Conservation (phyloP, 768 basidiomycete species). For the Mycena filopes region DNA sequence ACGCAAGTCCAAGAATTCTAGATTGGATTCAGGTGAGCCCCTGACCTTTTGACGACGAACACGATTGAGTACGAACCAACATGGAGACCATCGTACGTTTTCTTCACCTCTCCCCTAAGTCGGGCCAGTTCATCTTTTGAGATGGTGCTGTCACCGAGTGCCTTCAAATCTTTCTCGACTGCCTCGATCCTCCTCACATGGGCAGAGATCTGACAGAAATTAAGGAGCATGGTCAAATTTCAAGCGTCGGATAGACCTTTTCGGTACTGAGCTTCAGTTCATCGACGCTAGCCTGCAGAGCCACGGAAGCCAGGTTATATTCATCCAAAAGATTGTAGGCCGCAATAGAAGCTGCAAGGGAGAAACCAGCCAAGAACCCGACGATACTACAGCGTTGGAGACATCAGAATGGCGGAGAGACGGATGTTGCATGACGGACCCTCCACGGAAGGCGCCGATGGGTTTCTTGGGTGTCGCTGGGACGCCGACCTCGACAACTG, state of each 20-base stretch:
- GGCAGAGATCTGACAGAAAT: conserved; percentile 70
- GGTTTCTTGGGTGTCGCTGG: conserved; percentile 74
- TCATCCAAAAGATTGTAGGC: conserved; percentile 92
- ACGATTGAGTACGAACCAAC: conserved; percentile 61
- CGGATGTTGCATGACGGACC: conserved; percentile 48
- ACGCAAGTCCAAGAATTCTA: conserved; percentile 85
- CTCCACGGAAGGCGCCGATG: conserved; percentile 77
- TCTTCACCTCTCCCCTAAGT: conserved; percentile 85
- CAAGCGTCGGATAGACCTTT: conserved; percentile 59
- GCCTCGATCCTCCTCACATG: conserved; percentile 86
- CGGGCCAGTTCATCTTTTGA: conserved; percentile 85
- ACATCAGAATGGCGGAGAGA: conserved; percentile 13
- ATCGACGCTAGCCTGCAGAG: conserved; percentile 87
- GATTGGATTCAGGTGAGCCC: background rate
- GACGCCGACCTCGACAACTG: conserved; percentile 67
- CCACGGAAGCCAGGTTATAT: conserved; percentile 89
- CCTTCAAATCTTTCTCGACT: conserved; percentile 90
- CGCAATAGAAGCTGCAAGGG: conserved; percentile 85
- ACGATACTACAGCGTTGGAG: conserved; percentile 63
- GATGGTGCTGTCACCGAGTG: conserved; percentile 70
- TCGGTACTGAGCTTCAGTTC: conserved; percentile 86
- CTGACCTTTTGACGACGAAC: background rate
- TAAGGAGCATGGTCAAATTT: background rate
- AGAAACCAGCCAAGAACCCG: conserved; percentile 91
- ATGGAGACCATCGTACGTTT: conserved; percentile 85